A percentile compares a stretch with the other conserved stretches of the same genome.
Conservation (phyloP, 495 filamentous ascomycete species). For the Poronia punctata region DNA sequence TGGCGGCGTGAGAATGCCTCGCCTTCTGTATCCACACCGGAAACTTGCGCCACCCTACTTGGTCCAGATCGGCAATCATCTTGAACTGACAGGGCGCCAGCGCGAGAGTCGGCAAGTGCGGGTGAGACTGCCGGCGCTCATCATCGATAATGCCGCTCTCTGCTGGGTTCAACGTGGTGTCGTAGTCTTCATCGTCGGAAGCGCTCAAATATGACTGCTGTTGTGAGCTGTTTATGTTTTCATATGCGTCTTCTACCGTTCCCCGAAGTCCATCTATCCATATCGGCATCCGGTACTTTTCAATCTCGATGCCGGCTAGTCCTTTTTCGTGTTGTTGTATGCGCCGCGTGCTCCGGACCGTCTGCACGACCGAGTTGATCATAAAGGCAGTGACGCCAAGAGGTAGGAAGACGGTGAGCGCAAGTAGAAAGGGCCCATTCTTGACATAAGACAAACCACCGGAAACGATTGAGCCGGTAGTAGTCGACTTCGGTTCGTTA, state of each 20-base stretch:
- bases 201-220: conserved; percentile 54
- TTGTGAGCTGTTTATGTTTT: conserved; percentile 58
- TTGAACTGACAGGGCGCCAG: conserved; percentile 71
- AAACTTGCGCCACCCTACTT: conserved; percentile 71
- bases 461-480: conserved; percentile 16
- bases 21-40: conserved; percentile 79
- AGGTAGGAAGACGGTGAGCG: conserved; percentile 59
- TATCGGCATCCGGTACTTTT: conserved; percentile 67
- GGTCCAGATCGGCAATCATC: conserved; percentile 73
- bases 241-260: conserved; percentile 66
- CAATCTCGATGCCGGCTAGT: conserved; percentile 51
- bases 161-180: conserved; percentile 11
- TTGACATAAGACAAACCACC: conserved; percentile 19
- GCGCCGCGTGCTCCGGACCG: conserved; percentile 59
- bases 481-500: conserved; percentile 13
- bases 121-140: conserved; percentile 30
- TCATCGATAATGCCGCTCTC: conserved; percentile 23
- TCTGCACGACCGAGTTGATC: conserved; percentile 68
- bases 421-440: conserved; percentile 51
- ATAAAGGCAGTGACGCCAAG: conserved; percentile 64
- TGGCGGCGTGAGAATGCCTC: conserved; percentile 79
- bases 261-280: conserved; percentile 64
- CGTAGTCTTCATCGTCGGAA: conserved; percentile 26
- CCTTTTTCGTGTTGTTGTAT: conserved; percentile 71
- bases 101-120: conserved; percentile 58